These are phyloP conservation scores for Flaveria trinervia DNA, from an alignment of 129 eudicot species.

Conservation along the genomic window DNA sequence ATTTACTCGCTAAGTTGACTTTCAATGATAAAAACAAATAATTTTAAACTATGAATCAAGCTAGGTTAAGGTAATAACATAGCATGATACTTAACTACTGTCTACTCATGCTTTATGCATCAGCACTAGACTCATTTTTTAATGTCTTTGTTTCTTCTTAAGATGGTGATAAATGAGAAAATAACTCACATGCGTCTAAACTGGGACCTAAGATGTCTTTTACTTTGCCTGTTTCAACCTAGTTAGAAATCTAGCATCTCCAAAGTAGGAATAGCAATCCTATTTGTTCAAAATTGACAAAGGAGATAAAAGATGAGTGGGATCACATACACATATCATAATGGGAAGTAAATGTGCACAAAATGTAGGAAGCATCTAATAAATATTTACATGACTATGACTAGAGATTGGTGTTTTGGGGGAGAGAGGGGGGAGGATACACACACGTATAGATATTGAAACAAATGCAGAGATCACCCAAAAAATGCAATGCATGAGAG, in stretches of 20 bases:
- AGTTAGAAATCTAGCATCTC: slow-evolving; percentile 65
- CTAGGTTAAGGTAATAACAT: slow-evolving; percentile 8
- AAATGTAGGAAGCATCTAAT: neutral
- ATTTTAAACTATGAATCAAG: neutral
- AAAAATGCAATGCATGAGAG: slow-evolving; percentile 74
- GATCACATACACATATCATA: slow-evolving; percentile 4
- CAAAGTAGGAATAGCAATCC: slow-evolving; percentile 55
- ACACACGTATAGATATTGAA: no score
- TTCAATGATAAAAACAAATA: neutral
- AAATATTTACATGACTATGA: neutral
- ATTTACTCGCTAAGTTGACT: neutral
- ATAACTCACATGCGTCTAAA: slow-evolving; percentile 81
- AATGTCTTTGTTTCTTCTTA: no score
- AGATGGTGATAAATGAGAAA: slow-evolving; percentile 3
- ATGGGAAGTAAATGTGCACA: neutral
- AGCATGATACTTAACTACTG: slow-evolving; percentile 17
- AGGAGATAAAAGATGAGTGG: neutral
- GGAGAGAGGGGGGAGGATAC: no score
- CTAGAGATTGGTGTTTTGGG: neutral
- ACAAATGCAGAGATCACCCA: slow-evolving; percentile 53
- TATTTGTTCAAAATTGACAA: slow-evolving; percentile 31
- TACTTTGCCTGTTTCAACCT: slow-evolving; percentile 65
- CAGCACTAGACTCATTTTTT: neutral
- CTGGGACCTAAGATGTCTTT: slow-evolving; percentile 51
- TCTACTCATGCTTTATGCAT: slow-evolving; percentile 15